Base-by-base conservation (phyloP, 2,329 filamentous ascomycete genomes). In the Pseudogymnoascus sp. region DNA sequence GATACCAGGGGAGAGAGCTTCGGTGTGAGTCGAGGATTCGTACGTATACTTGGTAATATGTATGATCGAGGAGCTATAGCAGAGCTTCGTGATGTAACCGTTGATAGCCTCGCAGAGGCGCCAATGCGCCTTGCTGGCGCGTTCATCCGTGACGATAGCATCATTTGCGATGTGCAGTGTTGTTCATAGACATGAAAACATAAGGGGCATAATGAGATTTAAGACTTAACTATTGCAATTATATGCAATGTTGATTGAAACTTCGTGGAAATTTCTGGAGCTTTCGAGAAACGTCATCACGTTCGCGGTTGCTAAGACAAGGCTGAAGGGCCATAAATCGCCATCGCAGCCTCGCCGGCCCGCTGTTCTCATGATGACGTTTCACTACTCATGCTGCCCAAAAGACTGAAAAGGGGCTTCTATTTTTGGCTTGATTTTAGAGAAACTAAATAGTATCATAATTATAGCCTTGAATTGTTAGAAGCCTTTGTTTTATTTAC, bases 1-100 rank as follows among this genome's bases (percentile, higher is more conserved):
- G 76, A 68, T 39, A 74, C 68, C 8, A 72, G 72, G 3, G 82
- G 79, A 5, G 79, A 68, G 14, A 78, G 62, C 35, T 52, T 66
- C 64, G 61, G 63, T 66, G 28, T 36, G 62, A 62, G 30, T 58
- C 60, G 55, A 12, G 62, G 25, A 30, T 41, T 65, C 35, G 62
- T 64, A 35, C 62, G 62, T 42, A 65, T 62, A 39, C 41, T 52
- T 60, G 62, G 60, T 60, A 49, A 25, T 9, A 30, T 7, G 16
- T 55, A 33, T 55, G 28, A 41, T 58, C 60, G 23, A n/a, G 28
- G 60, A 41, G 58, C 19, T 36, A 39, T 38, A 39, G 58, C 33
- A 5, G 19, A n/a, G 28, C 52, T 23, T 28, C 33, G 58, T 38
- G 28, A 19, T 36, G 33, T 36, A 60, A 7, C 58, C 1, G 23